These are phyloP conservation scores for Alternaria triticimaculans DNA, from an alignment of 2,329 filamentous ascomycete species.

Conservation along the genomic window DNA sequence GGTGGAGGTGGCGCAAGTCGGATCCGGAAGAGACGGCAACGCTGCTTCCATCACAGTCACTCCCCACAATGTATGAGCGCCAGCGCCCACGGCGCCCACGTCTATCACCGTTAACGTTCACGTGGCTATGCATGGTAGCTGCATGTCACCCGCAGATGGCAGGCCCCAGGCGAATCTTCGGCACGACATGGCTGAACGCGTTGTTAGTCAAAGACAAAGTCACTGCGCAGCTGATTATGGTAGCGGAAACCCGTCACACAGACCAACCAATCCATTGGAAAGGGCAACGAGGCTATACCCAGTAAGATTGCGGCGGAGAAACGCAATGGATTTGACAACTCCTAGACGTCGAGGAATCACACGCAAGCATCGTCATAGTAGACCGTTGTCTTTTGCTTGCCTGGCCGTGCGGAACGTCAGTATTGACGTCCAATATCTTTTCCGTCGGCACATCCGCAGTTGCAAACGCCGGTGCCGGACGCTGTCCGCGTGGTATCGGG, in stretches of 20 bases:
- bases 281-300: background rate
- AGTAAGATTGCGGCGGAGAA: background rate
- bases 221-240: background rate
- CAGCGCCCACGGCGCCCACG: background rate
- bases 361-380: background rate
- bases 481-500: background rate
- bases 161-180: background rate
- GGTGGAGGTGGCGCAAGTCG: background rate
- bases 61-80: background rate
- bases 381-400: background rate
- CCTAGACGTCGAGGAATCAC: background rate
- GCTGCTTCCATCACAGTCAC: background rate
- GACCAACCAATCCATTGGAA: background rate
- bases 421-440: background rate
- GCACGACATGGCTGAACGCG: background rate
- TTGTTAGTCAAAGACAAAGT: background rate
- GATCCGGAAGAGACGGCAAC: background rate
- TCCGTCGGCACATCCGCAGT: background rate
- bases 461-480: background rate
- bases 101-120: background rate
- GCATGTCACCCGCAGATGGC: background rate
- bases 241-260: background rate
- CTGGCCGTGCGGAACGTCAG: background rate
- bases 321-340: background rate
- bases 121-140: background rate